Evolutionary conservation across 257 asterid species (phyloP).

Genomic region (Solanum paucissectum): DNA sequence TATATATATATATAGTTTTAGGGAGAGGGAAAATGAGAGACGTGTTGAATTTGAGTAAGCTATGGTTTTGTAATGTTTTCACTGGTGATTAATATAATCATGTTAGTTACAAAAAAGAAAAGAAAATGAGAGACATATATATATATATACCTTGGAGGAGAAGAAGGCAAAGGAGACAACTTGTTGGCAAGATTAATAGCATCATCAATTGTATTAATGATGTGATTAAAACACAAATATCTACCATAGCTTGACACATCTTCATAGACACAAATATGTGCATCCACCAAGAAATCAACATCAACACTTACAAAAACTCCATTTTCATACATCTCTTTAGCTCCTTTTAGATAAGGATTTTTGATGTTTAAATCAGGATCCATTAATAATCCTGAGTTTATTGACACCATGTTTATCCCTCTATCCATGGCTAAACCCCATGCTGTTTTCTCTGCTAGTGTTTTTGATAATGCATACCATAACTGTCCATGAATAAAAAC

Average conservation of each 20-base stretch:
- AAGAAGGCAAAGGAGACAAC: conserved; percentile 14
- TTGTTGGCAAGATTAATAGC: conserved; percentile 41
- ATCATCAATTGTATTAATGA: conserved; percentile 35
- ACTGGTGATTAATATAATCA: too few relatives aligned
- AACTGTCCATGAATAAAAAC: conserved; percentile 20
- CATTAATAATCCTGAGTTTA: conserved; percentile 62
- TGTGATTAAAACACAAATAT: conserved; percentile 63
- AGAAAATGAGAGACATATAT: neutral
- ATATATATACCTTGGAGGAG: conserved; percentile 4
- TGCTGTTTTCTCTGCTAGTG: conserved; percentile 73
- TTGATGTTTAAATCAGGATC: conserved; percentile 43
- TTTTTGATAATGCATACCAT: conserved; percentile 80
- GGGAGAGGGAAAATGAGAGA: neutral
- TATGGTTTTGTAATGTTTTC: too few relatives aligned
- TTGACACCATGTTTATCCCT: conserved; percentile 64
- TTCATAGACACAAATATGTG: conserved; percentile 75
- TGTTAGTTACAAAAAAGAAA: too few relatives aligned
- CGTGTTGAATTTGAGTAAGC: too few relatives aligned
- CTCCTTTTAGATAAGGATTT: conserved; percentile 77
- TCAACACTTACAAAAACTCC: conserved; percentile 81
- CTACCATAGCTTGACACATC: conserved; percentile 66
- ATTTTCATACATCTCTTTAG: conserved; percentile 68
- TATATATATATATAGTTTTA: neutral
- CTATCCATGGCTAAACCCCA: conserved; percentile 93
- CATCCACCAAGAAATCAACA: conserved; percentile 54